phyloP scores from a whole-genome alignment of 805 yeast genomes.

The Teunomyces lycoperdinae region DNA sequence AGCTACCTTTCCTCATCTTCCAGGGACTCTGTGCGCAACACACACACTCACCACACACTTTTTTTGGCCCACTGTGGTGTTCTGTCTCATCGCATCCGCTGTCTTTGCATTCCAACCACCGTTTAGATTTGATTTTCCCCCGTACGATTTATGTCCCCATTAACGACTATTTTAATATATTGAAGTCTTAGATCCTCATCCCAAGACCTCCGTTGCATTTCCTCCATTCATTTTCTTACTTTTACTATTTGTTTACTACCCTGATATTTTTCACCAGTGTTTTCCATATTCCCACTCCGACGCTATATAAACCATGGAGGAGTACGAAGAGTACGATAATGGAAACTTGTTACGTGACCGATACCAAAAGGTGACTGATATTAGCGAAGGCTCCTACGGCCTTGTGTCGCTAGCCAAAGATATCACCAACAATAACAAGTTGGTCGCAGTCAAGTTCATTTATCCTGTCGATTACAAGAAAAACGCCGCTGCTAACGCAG shows the following conservation, averaged over 20 bases:
- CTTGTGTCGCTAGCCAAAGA: constrained; percentile 86
- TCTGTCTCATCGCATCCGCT: not conserved
- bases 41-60: not conserved
- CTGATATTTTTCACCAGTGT: not conserved
- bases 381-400: constrained; percentile 93
- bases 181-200: not conserved
- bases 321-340: constrained; percentile 35
- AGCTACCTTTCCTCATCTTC: not conserved
- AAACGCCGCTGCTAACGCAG: constrained; percentile 14
- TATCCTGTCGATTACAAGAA: constrained; percentile 51
- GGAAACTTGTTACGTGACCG: constrained; percentile 54
- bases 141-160: constrained; percentile 3
- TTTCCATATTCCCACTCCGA: not conserved
- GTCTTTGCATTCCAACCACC: not conserved
- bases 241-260: not conserved
- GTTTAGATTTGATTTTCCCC: not conserved
- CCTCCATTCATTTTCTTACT: not conserved
- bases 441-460: constrained; percentile 86
- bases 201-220: not conserved
- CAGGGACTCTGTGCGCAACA: not conserved
- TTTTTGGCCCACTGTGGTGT: too few relatives aligned
- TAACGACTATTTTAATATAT: constrained; percentile 2
- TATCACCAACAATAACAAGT: constrained; percentile 36
- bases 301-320: constrained; percentile 27
- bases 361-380: constrained; percentile 66